Evolutionary conservation across 208 protist species (phyloP).

Genomic region (Trypanosoma rangeli): DNA sequence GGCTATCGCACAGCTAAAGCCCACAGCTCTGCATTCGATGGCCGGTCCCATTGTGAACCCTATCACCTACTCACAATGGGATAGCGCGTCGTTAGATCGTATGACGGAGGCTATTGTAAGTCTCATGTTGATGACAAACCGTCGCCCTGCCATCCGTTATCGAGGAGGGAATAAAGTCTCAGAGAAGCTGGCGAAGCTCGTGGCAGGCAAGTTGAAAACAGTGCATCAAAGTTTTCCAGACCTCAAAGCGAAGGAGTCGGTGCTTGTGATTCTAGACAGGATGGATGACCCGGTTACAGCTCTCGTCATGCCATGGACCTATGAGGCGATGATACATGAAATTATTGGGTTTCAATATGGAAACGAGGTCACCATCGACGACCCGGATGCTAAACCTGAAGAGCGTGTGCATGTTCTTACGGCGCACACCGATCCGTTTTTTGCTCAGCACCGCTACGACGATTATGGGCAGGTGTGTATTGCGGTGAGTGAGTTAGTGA

Average conservation of each 20-base stretch:
- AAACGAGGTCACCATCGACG: conserved; percentile 82
- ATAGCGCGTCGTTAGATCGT: conserved; percentile 53
- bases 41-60: conserved; percentile 60
- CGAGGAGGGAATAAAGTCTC: conserved; percentile 55
- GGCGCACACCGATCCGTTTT: conserved; percentile 95
- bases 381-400: conserved; percentile 69
- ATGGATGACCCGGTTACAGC: conserved; percentile 96
- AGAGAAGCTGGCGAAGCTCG: conserved; percentile 74
- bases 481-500: conserved; percentile 93
- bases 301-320: conserved; percentile 98
- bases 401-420: conserved; percentile 75
- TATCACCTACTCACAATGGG: conserved; percentile 77
- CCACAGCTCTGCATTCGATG: conserved; percentile 37
- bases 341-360: conserved; percentile 95
- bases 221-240: conserved; percentile 89
- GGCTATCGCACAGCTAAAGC: conserved; percentile 68
- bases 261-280: conserved; percentile 84
- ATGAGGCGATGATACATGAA: conserved; percentile 99
- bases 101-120: conserved; percentile 81
- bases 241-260: conserved; percentile 75
- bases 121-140: conserved; percentile 86
- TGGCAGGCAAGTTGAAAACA: conserved; percentile 75
- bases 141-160: conserved; percentile 83
- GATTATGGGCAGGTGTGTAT: conserved; percentile 98
- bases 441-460: conserved; percentile 91